Evolutionary conservation across 2,329 filamentous ascomycete species (phyloP), one percentile per base, ranked within the genome.

Genomic region (Amylocarpus encephaloides): DNA sequence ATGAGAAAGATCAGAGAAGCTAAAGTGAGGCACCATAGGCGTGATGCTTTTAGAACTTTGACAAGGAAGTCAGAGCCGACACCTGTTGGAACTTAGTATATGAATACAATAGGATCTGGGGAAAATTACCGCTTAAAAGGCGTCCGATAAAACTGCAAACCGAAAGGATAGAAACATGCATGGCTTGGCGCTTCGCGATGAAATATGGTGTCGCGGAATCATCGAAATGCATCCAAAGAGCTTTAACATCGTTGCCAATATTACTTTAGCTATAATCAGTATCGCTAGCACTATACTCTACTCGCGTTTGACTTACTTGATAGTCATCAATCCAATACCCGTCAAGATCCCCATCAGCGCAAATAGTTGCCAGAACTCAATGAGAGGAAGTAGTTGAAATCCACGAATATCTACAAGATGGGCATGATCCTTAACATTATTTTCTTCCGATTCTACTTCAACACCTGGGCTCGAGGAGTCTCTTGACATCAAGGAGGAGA

Each of bases 261-360:
- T 98, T 98, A 72, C 89, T 95, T 59, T 13, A 19, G 29, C 9
- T 16, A 46, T 26, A 7, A 7, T 26, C 22, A 26, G 22, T 26
- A 26, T 7, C 7, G 4, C 22, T 26, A 26, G 22, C 4, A 26
- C 4, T 7, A 26, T 26, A 26, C 4, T 26, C 7, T 26, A 18
- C 16, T 5, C 38, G 19, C 16, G n/a, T n/a, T 16, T n/a, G 10
- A 22, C 9, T 36, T 76, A 95, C 90, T 98, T 98, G 71, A 98
- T 98, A 0, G 92, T 97, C 93, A 98, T 98, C 58, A 98, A 73
- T 10, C 93, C 93, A 61, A 96, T 86, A 46, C 93, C 93, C 5
- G 90, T 89, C 55, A 97, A 74, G n/a, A 96, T 79, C 35, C 85
- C 90, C 78, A 98, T 88, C 59, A 95, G 82, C 50, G 79, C 69